phyloP scores from a whole-genome alignment of 306 rosid genomes.

The Adenanthera pavonina region DNA sequence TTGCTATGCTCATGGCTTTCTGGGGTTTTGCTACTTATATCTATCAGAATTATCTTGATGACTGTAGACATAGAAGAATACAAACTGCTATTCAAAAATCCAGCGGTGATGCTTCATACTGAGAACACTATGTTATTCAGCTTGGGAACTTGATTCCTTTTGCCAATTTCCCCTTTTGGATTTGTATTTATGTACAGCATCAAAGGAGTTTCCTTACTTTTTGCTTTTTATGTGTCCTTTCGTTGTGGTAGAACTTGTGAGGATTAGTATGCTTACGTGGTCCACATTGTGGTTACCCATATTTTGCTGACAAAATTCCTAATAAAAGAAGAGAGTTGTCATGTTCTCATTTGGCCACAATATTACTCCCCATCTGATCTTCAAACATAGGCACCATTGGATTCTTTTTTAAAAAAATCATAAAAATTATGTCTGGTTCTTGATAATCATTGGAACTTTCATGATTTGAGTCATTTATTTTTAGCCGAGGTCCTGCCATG shows the following conservation, averaged over 20 bases:
- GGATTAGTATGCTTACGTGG: slow-evolving; percentile 1
- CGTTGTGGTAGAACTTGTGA: background rate
- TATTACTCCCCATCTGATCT: background rate
- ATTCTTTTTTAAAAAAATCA: background rate
- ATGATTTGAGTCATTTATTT: background rate
- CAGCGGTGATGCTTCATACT: slow-evolving; percentile 40
- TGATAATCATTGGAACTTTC: background rate
- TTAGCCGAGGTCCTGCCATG: background rate
- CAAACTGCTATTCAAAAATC: slow-evolving; percentile 37
- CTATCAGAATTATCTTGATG: slow-evolving; percentile 87
- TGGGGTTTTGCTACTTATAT: slow-evolving; percentile 83
- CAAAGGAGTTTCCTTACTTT: background rate
- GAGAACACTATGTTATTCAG: slow-evolving; percentile 22
- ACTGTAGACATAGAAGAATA: slow-evolving; percentile 51
- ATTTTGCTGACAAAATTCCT: background rate
- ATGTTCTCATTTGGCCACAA: background rate
- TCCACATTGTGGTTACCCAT: slow-evolving; percentile 15
- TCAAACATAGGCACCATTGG: background rate
- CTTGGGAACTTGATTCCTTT: slow-evolving; percentile 19
- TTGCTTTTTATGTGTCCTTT: slow-evolving; percentile 4
- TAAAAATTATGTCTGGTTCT: background rate
- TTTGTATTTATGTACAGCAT: slow-evolving; percentile 2
- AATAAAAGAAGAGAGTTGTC: background rate
- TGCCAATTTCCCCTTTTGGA: background rate
- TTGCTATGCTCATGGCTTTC: slow-evolving; percentile 84